Evolutionary conservation across 768 basidiomycete genomes (phyloP).

Genomic region (Lentinula boryana): DNA sequence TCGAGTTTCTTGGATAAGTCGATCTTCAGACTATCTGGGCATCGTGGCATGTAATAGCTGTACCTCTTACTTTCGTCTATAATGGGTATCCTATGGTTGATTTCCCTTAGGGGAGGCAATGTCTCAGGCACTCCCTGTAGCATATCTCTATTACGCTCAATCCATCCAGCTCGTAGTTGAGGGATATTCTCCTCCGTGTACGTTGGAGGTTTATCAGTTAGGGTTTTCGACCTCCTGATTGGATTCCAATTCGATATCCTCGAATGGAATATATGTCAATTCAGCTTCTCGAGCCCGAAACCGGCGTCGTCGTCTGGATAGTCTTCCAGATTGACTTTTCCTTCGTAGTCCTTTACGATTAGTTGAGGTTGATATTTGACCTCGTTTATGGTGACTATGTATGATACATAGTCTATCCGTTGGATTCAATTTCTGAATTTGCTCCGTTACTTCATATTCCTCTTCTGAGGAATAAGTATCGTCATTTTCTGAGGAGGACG

Average conservation of each 20-base stretch:
- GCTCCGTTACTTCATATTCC: background rate
- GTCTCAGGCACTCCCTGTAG: background rate
- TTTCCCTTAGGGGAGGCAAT: constrained; percentile 19
- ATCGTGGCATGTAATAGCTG: background rate
- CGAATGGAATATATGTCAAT: background rate
- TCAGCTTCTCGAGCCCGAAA: background rate
- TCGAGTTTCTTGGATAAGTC: too few species aligned
- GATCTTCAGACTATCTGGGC: too few species aligned
- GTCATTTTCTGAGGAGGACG: too few species aligned
- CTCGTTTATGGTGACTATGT: background rate
- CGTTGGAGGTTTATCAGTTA: background rate
- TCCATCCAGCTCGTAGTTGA: background rate
- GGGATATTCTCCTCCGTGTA: background rate
- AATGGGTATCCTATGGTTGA: constrained; percentile 30
- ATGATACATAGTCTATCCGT: background rate
- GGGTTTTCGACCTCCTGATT: background rate
- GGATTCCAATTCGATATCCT: background rate
- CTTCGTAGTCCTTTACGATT: background rate
- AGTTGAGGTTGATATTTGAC: background rate
- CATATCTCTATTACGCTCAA: background rate
- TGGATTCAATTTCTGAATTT: background rate
- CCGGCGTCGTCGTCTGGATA: too few species aligned
- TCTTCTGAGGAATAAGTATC: too few species aligned
- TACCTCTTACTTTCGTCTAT: constrained; percentile 23
- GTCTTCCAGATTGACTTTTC: background rate